Evolutionary conservation across 164 flowering plant genomes (phyloP), one percentile per base, ranked within the genome.

Genomic region (Nymphaea colorata): DNA sequence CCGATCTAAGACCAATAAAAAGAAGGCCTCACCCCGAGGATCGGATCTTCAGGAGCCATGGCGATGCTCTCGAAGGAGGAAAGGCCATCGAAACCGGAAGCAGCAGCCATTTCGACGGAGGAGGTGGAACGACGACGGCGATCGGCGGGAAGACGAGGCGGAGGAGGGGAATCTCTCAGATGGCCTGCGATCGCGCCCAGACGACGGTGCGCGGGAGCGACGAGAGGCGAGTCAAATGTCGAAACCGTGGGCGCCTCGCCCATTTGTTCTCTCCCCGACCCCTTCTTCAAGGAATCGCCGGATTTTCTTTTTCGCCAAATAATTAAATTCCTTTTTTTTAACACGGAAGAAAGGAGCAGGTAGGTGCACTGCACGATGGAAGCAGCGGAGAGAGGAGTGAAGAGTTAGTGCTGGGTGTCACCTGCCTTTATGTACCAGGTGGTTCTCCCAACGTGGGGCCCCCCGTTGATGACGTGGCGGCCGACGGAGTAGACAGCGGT

Each of bases 11-110:
- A 8, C 57, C 57, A 51, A 5, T 45, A 51, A 51, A 51, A 5
- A 45, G 10, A 45, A 51, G 59, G 44, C 63, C 14, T 62, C 82
- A 94, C 99, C 73, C 99, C 99, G 43, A 95, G 85, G 68, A 95
- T 95, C 11, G 99, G 93, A 86, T 95, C 98, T 75, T 95, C 99
- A 4, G 99, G 99, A 62, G 86, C 99, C 17, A 71, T 96, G 76
- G 71, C 88, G 36, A 95, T 70, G 79, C 82, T 81, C 60, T 75
- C 82, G 71, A 95, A 95, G 63, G 89, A 91, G 43, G 99, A 95
- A 62, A 66, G 78, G 64, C 70, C 77, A 69, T 70, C 61, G 42
- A 43, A 68, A 43, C 71, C 79, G 10, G 91, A 76, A 43, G 86
- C 80, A 0, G 89, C 79, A 53, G 85, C 57, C 79, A 63, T 61